A percentile compares a stretch with the other conserved stretches of the same genome.
Conservation (phyloP, 805 yeast species). For the Limtongozyma cylindracea region DNA sequence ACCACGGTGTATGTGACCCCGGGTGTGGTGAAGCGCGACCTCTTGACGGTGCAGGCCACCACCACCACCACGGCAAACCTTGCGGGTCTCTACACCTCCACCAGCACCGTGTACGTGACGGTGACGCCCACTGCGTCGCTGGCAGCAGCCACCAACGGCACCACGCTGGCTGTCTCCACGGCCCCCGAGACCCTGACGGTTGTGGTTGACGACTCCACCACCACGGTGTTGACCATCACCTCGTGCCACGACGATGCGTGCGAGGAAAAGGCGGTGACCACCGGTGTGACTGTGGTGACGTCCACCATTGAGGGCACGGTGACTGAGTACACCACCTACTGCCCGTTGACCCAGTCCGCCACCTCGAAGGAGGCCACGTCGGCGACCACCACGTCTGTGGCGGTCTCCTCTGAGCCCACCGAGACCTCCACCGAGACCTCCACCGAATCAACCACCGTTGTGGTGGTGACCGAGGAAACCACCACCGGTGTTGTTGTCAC, state of each 20-base stretch:
- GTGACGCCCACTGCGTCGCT: constrained; percentile 2
- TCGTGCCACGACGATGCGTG: neutral
- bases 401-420: too few relatives aligned
- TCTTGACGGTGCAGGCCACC: too few relatives aligned
- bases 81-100: constrained; percentile 2
- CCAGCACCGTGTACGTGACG: constrained; percentile 1
- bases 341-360: neutral
- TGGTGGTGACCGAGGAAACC: too few relatives aligned
- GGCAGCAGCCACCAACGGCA: constrained; percentile 1
- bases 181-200: constrained; percentile 1
- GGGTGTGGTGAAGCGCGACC: too few relatives aligned
- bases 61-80: constrained; percentile 1
- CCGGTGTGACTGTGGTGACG: too few relatives aligned
- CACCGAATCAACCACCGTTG: too few relatives aligned
- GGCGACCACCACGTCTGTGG: too few relatives aligned
- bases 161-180: constrained; percentile 1
- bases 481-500: too few relatives aligned
- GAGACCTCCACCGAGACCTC: too few relatives aligned
- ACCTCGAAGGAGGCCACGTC: too few relatives aligned
- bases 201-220: constrained; percentile 1
- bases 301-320: neutral
- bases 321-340: neutral
- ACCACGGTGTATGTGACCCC: constrained; percentile 1
- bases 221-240: neutral
- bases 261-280: too few relatives aligned